Conservation (phyloP, 2,329 filamentous ascomycete genomes). For the Plenodomus tracheiphilus region DNA sequence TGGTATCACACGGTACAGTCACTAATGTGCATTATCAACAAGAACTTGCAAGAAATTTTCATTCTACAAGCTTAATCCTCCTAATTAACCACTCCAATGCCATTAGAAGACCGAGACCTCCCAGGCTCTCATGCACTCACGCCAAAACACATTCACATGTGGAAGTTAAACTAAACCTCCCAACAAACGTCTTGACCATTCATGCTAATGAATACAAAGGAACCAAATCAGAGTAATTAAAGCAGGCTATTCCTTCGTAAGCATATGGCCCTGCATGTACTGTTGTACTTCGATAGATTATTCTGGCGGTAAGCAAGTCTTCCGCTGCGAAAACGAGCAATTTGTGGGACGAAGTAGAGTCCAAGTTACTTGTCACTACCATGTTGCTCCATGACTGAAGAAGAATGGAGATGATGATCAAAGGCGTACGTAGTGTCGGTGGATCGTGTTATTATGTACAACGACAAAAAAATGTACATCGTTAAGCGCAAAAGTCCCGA, state of each 20-base stretch:
- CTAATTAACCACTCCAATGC: background rate
- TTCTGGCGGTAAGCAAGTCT: background rate
- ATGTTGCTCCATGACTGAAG: background rate
- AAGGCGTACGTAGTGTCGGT: background rate
- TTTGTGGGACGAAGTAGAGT: constrained; percentile 2
- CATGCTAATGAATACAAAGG: background rate
- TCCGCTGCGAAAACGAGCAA: background rate
- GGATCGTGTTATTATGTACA: no score
- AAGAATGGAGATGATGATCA: background rate
- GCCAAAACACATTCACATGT: background rate
- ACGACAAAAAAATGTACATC: no score
- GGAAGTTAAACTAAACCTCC: background rate
- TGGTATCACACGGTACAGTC: background rate
- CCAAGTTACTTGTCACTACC: constrained; percentile 1
- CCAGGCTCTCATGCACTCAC: background rate
- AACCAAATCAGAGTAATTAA: background rate
- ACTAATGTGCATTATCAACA: background rate
- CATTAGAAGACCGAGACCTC: background rate
- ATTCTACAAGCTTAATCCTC: background rate
- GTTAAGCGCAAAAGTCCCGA: no score
- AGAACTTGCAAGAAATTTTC: background rate
- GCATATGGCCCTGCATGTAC: constrained; percentile 11
- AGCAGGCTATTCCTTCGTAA: background rate
- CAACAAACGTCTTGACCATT: background rate
- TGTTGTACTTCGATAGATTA: background rate